These are phyloP conservation scores for Mycena leptocephala DNA, from an alignment of 768 basidiomycete species.

Conservation along the genomic window DNA sequence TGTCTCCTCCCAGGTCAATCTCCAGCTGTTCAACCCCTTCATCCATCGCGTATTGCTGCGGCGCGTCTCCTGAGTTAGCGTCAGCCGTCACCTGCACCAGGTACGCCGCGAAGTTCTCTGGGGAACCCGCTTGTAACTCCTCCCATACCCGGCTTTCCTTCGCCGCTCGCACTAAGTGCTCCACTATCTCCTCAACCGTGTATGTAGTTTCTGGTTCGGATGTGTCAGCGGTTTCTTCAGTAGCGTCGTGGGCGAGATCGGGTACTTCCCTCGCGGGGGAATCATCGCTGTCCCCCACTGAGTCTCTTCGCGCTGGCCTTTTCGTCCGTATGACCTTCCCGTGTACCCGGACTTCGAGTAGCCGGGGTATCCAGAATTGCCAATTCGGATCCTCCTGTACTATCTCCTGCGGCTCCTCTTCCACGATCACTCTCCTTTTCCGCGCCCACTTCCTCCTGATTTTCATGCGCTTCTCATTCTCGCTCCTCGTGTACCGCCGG, in stretches of 20 bases:
- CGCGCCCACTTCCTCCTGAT: neutral
- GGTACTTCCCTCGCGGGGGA: constrained; percentile 20
- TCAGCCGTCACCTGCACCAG: neutral
- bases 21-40: neutral
- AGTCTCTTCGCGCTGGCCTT: constrained; percentile 13
- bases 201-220: neutral
- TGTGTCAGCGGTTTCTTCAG: constrained; percentile 34
- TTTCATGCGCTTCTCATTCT: neutral
- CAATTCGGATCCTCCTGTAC: neutral
- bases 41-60: neutral
- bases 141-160: constrained; percentile 1
- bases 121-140: neutral
- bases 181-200: neutral
- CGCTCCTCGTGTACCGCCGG: constrained; percentile 13
- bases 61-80: neutral
- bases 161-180: neutral
- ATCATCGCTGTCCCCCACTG: constrained; percentile 8
- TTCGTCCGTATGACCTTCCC: constrained; percentile 8
- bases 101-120: neutral
- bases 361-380: neutral
- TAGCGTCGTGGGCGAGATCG: constrained; percentile 44
- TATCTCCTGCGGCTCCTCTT: neutral
- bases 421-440: neutral
- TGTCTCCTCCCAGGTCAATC: neutral
- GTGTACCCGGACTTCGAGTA: neutral